Evolutionary conservation across 1,284 basidiomycete genomes (phyloP).

Genomic region (Pseudomicrostroma phylloplanum): DNA sequence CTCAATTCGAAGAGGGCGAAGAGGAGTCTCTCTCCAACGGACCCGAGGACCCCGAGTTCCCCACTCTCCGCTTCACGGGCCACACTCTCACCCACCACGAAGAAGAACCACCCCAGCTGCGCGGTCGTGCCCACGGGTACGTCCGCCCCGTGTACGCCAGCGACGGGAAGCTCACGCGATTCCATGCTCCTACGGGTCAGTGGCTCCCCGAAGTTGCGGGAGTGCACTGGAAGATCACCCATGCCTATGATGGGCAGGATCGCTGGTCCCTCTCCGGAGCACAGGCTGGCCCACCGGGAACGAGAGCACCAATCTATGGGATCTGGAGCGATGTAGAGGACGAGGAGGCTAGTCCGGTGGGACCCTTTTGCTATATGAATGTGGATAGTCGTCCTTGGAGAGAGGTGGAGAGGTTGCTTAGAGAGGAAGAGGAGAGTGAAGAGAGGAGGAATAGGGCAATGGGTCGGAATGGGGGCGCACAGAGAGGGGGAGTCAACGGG

Average conservation of each 20-base stretch:
- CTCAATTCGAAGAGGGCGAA: background rate
- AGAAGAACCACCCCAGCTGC: background rate
- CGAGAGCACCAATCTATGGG: constrained; percentile 29
- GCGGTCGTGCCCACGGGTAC: constrained; percentile 1
- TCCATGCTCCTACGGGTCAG: background rate
- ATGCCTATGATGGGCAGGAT: constrained; percentile 34
- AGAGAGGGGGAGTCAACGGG: no score
- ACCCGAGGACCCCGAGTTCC: background rate
- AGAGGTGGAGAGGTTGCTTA: background rate
- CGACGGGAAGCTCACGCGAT: background rate
- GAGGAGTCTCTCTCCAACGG: background rate
- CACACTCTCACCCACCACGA: background rate
- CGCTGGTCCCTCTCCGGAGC: constrained; percentile 29
- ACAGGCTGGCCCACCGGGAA: constrained; percentile 30
- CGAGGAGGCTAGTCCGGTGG: background rate
- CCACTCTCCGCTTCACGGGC: background rate
- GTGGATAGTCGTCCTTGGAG: background rate
- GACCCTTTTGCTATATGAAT: constrained; percentile 4
- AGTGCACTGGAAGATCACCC: constrained; percentile 29
- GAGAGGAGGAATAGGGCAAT: background rate
- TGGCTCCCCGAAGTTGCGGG: constrained; percentile 16
- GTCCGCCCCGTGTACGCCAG: constrained; percentile 1
- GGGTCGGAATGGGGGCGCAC: background rate
- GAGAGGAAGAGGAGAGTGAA: background rate
- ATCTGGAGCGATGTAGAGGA: constrained; percentile 24